Evolutionary conservation across 495 filamentous ascomycete genomes (phyloP).

Genomic region (Aspergillus affinis): DNA sequence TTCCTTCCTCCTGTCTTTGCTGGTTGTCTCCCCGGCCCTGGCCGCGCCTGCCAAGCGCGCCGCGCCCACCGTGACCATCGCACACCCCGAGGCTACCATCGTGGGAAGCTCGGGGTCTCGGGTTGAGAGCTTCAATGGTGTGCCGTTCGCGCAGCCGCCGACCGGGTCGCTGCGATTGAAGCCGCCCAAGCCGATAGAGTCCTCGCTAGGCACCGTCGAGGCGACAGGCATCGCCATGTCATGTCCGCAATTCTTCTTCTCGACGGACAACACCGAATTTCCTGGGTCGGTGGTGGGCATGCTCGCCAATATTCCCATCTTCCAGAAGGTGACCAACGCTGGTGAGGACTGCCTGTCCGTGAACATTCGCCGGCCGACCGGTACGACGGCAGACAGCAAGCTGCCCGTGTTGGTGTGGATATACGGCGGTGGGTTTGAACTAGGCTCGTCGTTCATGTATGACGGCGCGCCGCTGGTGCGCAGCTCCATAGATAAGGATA

Average conservation of each 20-base stretch:
- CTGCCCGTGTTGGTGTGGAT: slow-evolving; percentile 70
- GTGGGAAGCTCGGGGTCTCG: slow-evolving; percentile 39
- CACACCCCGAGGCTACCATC: slow-evolving; percentile 47
- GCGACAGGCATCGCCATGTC: slow-evolving; percentile 48
- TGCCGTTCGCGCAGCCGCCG: slow-evolving; percentile 65
- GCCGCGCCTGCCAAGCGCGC: slow-evolving; percentile 25
- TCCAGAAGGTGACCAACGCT: slow-evolving; percentile 46
- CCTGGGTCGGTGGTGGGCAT: slow-evolving; percentile 47
- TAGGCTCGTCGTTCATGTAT: slow-evolving; percentile 60
- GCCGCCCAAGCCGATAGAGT: slow-evolving; percentile 53
- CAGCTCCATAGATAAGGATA: slow-evolving; percentile 51
- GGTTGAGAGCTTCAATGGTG: slow-evolving; percentile 58
- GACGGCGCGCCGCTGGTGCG: slow-evolving; percentile 55
- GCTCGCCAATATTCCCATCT: slow-evolving; percentile 56
- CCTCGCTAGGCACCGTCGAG: slow-evolving; percentile 48
- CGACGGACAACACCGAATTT: slow-evolving; percentile 38
- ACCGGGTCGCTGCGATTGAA: slow-evolving; percentile 58
- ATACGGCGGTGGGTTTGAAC: slow-evolving; percentile 65
- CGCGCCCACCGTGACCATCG: slow-evolving; percentile 45
- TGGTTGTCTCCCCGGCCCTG: slow-evolving; percentile 5
- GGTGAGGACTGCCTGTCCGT: slow-evolving; percentile 68
- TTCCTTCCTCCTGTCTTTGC: slow-evolving; percentile 9
- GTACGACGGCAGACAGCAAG: slow-evolving; percentile 51
- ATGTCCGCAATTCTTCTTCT: slow-evolving; percentile 54
- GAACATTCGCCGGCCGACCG: slow-evolving; percentile 62